phyloP scores from a whole-genome alignment of 2,329 filamentous ascomycete genomes.

The Aureobasidium namibiae region DNA sequence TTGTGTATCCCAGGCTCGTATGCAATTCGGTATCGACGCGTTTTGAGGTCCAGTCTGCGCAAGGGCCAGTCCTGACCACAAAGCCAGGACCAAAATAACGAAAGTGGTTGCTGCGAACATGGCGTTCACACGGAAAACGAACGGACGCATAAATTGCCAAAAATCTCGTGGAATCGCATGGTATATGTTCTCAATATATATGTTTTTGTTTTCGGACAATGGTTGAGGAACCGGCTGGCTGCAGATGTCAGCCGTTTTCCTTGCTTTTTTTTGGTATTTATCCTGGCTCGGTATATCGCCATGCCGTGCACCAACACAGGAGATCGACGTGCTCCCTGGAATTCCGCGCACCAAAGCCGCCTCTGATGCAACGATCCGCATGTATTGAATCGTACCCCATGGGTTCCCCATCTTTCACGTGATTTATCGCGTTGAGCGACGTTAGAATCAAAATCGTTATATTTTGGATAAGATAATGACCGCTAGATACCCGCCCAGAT shows the following conservation, averaged over 20 bases:
- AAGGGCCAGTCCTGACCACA: neutral
- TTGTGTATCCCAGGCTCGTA: neutral
- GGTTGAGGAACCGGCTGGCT: neutral
- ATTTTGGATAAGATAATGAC: neutral
- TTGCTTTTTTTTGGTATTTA: neutral
- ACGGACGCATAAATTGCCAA: neutral
- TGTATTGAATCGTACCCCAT: neutral
- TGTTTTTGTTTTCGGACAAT: neutral
- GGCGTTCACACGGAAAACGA: neutral
- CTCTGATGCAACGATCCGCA: neutral
- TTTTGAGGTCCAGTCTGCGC: constrained; percentile 6
- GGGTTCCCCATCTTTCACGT: neutral
- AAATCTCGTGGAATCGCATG: neutral
- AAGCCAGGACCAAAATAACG: neutral
- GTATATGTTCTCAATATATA: neutral
- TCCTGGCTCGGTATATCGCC: neutral
- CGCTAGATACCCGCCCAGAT: neutral
- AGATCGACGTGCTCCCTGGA: neutral
- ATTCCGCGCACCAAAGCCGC: neutral
- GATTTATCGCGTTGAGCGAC: neutral
- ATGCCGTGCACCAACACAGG: neutral
- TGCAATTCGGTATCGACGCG: constrained; percentile 1
- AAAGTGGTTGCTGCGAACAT: neutral
- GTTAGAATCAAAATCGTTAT: neutral
- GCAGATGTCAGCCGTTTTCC: neutral